Evolutionary conservation across 2,329 filamentous ascomycete genomes (phyloP), one percentile per base, ranked within the genome.

Genomic region (Exophiala dermatitidis): DNA sequence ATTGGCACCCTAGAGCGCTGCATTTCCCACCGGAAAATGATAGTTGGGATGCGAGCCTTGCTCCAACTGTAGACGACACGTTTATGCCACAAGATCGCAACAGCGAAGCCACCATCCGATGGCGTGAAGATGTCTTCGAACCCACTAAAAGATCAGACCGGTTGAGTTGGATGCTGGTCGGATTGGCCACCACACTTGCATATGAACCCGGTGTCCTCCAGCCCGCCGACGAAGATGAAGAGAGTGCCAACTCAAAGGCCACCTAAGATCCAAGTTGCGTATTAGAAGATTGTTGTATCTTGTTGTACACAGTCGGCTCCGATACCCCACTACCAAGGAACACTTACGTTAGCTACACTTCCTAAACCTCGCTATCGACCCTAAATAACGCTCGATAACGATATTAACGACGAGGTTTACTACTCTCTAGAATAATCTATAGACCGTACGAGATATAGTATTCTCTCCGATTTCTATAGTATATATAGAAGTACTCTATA

Each of bases 1-100:
- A 80, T 61, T 81, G 78, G 78, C 76, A 79, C 57, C 77, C 78
- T 1, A 71, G 77, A 12, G 74, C 76, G 3, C 65, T 80, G 0
- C 76, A 80, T 57, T 75, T 79, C 29, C 77, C 77, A 0, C 77
- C 76, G 0, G 74, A 74, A 37, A 72, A 69, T 3, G 76, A 80
- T 58, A 77, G 77, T 0, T 79, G 76, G 77, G 77, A 81, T 56
- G 26, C 54, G 4, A 36, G 37, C 40, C 43, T 50, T 4, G 38
- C 8, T 7, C 33, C 33, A n/a, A n/a, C 33, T 19, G 38, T 10
- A 8, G 38, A 42, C 19, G 38, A 9, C 26, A 26, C 38, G 26
- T 8, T 19, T n/a, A 37, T 32, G 48, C 41, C 7, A n/a, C 31
- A 52, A 19, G 26, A 46, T 46, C 12, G 32, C 41, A 8, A 26